These are phyloP conservation scores for Hirschioporus abietinus DNA, from an alignment of 768 basidiomycete species.

Conservation along the genomic window DNA sequence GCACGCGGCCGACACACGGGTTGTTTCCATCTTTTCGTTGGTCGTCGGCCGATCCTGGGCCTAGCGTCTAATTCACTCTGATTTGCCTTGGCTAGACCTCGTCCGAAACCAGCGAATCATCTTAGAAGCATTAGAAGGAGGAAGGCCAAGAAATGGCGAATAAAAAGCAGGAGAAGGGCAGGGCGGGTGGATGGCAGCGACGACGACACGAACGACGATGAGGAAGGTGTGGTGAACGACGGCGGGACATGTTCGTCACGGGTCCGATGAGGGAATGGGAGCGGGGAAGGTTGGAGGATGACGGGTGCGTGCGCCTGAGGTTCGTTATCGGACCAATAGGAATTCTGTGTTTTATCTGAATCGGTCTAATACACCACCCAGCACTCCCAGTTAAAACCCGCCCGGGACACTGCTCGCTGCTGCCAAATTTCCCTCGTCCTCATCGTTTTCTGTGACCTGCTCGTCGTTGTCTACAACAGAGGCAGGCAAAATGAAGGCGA, in stretches of 20 bases:
- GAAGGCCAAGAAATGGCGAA: neutral
- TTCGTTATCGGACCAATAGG: conserved; percentile 5
- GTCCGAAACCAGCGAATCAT: neutral
- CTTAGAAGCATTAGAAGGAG: neutral
- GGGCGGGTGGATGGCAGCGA: neutral
- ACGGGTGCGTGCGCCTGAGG: neutral
- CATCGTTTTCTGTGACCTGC: neutral
- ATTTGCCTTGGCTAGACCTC: neutral
- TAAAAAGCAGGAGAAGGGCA: neutral
- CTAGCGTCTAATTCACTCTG: neutral
- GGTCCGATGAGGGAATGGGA: neutral
- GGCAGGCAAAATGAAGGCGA: neutral
- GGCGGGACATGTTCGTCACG: no score
- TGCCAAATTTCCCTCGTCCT: neutral
- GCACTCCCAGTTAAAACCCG: neutral
- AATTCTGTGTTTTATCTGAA: neutral
- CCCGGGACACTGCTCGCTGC: neutral
- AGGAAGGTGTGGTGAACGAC: neutral
- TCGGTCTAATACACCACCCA: neutral
- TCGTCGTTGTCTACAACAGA: neutral
- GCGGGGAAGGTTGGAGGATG: neutral
- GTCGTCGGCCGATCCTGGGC: neutral
- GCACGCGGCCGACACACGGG: neutral
- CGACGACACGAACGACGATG: neutral
- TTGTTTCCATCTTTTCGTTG: neutral